Base-by-base conservation (phyloP, 805 yeast genomes). In the Yarrowia yakushimensis region DNA sequence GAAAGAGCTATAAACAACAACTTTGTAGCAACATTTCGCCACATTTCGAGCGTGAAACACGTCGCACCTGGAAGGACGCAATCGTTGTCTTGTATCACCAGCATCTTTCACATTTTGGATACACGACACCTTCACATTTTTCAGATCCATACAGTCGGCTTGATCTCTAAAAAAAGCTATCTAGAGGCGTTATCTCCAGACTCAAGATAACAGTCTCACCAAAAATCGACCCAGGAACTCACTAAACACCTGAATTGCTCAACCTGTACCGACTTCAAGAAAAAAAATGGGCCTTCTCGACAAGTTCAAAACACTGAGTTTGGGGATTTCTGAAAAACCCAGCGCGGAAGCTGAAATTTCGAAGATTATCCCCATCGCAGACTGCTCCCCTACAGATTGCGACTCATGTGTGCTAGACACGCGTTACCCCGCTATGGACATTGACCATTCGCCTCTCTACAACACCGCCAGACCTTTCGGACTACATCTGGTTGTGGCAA, bases 401-500 rank as follows among this genome's bases (percentile, higher is more conserved):
- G 77, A 72, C 11, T 67, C 78, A 0, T 88, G 94, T 70, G 69
- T 79, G 8, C 66, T 79, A n/a, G 61, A 55, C 30, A 28, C 48
- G 8, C 76, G 74, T 48, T 86, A 75, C 69, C 90, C 90, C 0
- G 79, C 79, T 52, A 69, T 85, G 20, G 80, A 79, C 4, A 73
- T 55, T 62, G 77, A 68, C 22, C 37, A 55, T n/a, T 69, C 66
- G 23, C 80, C 81, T 7, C 76, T 91, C 28, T 90, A 88, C 83
- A 85, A 87, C 64, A 79, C 92, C 6, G 85, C 96, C 0, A 81
- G 80, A 65, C 85, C 88, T 0, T 84, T 84, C 45, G 86, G 85
- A 2, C 70, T 87, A 23, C 97, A 92, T 67, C 76, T 90, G 22
- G 74, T 93, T 33, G 85, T 92, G 0, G 87, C 97, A 1, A 91